These are phyloP conservation scores for Breynia disticha DNA, from an alignment of 441 rosid genomes.

Conservation along the genomic window DNA sequence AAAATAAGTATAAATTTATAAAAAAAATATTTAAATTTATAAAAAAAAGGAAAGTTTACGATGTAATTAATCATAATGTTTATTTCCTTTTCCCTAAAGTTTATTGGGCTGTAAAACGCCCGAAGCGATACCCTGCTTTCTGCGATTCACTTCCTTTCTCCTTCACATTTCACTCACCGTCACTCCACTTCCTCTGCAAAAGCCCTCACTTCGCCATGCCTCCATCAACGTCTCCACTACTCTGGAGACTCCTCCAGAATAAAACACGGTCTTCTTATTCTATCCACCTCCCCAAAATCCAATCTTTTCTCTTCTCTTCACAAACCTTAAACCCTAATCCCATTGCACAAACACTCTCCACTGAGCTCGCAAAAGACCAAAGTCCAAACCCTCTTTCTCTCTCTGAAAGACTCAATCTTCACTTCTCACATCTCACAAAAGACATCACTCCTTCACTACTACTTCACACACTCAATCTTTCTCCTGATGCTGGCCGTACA, in stretches of 20 bases:
- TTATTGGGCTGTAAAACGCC: too few relatives aligned
- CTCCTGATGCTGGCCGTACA: constrained; percentile 75
- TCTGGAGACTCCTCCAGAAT: constrained; percentile 37
- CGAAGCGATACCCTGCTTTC: too few relatives aligned
- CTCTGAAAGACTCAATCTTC: constrained; percentile 52
- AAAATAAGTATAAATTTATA: too few relatives aligned
- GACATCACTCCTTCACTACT: constrained; percentile 43
- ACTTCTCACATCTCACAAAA: constrained; percentile 57
- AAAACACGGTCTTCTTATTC: constrained; percentile 11
- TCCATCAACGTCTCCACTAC: constrained; percentile 35
- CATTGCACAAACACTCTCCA: constrained; percentile 51
- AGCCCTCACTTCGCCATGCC: constrained; percentile 28
- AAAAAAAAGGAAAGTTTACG: too few relatives aligned
- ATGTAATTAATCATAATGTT: too few relatives aligned
- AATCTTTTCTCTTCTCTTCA: constrained; percentile 19
- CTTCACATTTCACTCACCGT: too few relatives aligned
- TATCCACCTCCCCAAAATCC: constrained; percentile 13
- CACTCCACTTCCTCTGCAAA: too few relatives aligned
- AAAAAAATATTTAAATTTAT: too few relatives aligned
- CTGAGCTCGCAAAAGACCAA: constrained; percentile 42
- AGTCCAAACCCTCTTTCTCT: constrained; percentile 38
- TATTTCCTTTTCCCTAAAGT: too few relatives aligned
- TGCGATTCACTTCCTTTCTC: too few relatives aligned
- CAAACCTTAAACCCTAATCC: constrained; percentile 24
- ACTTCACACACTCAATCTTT: constrained; percentile 48